These are phyloP conservation scores for Penicillium angulare DNA, from an alignment of 495 filamentous ascomycete genomes.

Conservation along the genomic window DNA sequence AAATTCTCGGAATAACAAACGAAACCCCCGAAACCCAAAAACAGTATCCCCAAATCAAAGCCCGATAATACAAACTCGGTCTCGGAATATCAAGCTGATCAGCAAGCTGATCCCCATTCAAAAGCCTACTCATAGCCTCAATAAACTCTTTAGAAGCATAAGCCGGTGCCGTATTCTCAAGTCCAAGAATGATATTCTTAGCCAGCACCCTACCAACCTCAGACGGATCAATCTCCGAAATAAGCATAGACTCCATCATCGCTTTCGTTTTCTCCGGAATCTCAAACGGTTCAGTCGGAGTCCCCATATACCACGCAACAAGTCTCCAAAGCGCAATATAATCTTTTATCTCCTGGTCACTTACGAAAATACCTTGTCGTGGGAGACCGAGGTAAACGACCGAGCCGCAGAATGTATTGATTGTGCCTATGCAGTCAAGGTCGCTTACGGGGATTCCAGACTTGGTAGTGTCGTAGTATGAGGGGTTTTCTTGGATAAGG, in stretches of 20 bases:
- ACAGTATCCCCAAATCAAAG: conserved; percentile 66
- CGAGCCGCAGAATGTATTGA: conserved; percentile 63
- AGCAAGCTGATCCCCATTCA: conserved; percentile 63
- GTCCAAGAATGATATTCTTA: conserved; percentile 69
- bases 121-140: conserved; percentile 62
- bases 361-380: conserved; percentile 67
- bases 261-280: conserved; percentile 52
- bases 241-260: conserved; percentile 63
- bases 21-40: conserved; percentile 57
- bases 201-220: conserved; percentile 59
- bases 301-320: conserved; percentile 69
- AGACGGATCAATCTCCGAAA: conserved; percentile 63
- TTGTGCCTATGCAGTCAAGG: conserved; percentile 69
- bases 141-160: conserved; percentile 63
- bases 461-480: conserved; percentile 60
- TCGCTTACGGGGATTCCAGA: conserved; percentile 72
- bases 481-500: conserved; percentile 50
- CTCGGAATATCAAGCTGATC: conserved; percentile 58
- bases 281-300: conserved; percentile 57
- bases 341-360: conserved; percentile 60
- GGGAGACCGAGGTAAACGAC: conserved; percentile 69
- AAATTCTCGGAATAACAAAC: conserved; percentile 55
- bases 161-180: conserved; percentile 61
- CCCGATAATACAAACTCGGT: conserved; percentile 54
- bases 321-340: conserved; percentile 78